Evolutionary conservation across 352 stramenopile species (phyloP).

Genomic region (Pelagophyceae sp.): DNA sequence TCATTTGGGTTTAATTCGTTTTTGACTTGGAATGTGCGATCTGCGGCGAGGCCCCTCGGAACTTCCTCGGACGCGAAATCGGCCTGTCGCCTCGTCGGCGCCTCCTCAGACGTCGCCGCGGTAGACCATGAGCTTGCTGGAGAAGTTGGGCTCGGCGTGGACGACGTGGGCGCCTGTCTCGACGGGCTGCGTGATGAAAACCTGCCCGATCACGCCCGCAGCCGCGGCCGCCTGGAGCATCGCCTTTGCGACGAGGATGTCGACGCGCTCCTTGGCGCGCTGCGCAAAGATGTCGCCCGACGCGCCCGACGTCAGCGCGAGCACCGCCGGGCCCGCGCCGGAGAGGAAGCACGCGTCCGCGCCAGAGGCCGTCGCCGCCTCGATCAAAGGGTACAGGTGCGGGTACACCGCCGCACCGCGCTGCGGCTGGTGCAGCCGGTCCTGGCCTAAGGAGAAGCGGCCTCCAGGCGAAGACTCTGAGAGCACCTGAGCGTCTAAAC

Average conservation of each 20-base stretch:
- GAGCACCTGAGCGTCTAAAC: slow-evolving; percentile 75
- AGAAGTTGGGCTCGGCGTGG: slow-evolving; percentile 78
- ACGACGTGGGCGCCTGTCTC: slow-evolving; percentile 90
- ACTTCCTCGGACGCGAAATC: no score
- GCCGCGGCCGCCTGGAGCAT: slow-evolving; percentile 84
- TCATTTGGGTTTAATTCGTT: no score
- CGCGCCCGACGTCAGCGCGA: slow-evolving; percentile 91
- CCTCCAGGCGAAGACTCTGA: slow-evolving; percentile 7
- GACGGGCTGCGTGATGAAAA: slow-evolving; percentile 92
- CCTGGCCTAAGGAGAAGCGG: neutral
- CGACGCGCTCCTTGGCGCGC: slow-evolving; percentile 65
- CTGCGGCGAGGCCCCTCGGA: no score
- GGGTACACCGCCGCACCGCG: slow-evolving; percentile 84
- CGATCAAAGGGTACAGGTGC: slow-evolving; percentile 90
- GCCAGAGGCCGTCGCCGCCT: slow-evolving; percentile 84
- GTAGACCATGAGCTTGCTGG: neutral
- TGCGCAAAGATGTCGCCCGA: slow-evolving; percentile 98
- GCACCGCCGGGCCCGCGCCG: slow-evolving; percentile 90
- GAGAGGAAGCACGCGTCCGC: slow-evolving; percentile 89
- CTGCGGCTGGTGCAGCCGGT: slow-evolving; percentile 86
- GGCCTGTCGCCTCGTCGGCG: no score
- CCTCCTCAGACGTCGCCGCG: slow-evolving; percentile 6
- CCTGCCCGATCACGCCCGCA: slow-evolving; percentile 79
- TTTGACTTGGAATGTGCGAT: no score
- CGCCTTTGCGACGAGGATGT: slow-evolving; percentile 80